A percentile compares a stretch with the other conserved stretches of the same genome.
Evolutionary conservation across 1,284 basidiomycete species (phyloP).

Genomic region (Cutaneotrichosporon curvatum): DNA sequence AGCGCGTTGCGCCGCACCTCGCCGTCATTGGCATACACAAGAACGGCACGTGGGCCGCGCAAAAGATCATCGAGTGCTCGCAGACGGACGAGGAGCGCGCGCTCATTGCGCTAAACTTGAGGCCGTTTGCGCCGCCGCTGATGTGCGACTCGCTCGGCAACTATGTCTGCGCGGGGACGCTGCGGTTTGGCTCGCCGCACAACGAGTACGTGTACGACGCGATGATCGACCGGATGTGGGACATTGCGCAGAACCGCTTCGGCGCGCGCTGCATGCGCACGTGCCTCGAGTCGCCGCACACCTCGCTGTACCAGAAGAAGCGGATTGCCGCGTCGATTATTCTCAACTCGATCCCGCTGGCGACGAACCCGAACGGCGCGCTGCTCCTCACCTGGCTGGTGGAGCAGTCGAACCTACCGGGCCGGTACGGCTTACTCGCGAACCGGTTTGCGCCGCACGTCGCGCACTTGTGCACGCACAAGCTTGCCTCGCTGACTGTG

Average conservation of each 20-base stretch:
- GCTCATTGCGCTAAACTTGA: conserved; percentile 75
- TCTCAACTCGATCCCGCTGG: conserved; percentile 93
- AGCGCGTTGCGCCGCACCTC: conserved; percentile 85
- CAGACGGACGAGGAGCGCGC: conserved; percentile 78
- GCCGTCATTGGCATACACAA: conserved; percentile 99
- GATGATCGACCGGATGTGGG: conserved; percentile 97
- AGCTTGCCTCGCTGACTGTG: conserved; percentile 89
- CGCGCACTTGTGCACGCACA: conserved; percentile 94
- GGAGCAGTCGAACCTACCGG: conserved; percentile 86
- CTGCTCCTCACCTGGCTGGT: conserved; percentile 93
- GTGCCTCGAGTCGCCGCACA: conserved; percentile 82
- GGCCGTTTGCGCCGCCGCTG: conserved; percentile 86
- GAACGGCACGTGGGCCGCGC: conserved; percentile 99
- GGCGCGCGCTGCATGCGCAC: conserved; percentile 97
- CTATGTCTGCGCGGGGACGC: conserved; percentile 80
- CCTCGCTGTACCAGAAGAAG: conserved; percentile 80
- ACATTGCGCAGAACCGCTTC: conserved; percentile 84
- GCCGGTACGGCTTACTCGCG: conserved; percentile 83
- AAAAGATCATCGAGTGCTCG: conserved; percentile 97
- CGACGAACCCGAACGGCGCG: conserved; percentile 95
- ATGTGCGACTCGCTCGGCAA: conserved; percentile 96
- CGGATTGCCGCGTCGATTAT: conserved; percentile 90
- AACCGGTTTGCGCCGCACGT: conserved; percentile 93
- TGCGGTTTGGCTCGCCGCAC: conserved; percentile 79
- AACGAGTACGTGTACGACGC: conserved; percentile 97